Evolutionary conservation across 192 early-diverging fungal genomes (phyloP).

Genomic region (Gaertneriomyces semiglobifer): DNA sequence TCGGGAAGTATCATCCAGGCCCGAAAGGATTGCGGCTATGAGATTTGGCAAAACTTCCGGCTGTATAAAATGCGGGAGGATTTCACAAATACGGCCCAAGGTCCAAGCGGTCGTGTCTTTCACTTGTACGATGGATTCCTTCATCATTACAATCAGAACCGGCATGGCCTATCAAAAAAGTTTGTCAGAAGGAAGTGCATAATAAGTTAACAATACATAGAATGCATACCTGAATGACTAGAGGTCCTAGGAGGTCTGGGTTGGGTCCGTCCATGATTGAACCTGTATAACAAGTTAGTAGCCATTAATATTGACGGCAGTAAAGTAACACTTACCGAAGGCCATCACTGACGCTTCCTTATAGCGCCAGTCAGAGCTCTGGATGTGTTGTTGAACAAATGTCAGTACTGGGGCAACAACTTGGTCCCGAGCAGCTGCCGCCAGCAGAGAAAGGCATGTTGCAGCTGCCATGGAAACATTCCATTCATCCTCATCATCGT

Average conservation of each 20-base stretch:
- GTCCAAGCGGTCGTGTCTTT: constrained; percentile 99
- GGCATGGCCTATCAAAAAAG: constrained; percentile 62
- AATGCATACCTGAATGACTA: constrained; percentile 27
- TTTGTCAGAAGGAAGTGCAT: no score
- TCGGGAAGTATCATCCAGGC: constrained; percentile 80
- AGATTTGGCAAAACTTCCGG: constrained; percentile 36
- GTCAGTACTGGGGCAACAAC: constrained; percentile 83
- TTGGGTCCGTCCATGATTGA: constrained; percentile 94
- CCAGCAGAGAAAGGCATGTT: constrained; percentile 86
- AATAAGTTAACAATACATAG: background rate
- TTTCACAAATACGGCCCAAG: constrained; percentile 90
- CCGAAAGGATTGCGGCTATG: constrained; percentile 66
- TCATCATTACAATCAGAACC: constrained; percentile 76
- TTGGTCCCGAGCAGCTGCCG: constrained; percentile 73
- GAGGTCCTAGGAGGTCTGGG: constrained; percentile 25
- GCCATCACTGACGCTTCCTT: constrained; percentile 98
- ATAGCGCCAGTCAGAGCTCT: constrained; percentile 83
- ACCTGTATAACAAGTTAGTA: constrained; percentile 37
- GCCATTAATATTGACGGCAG: background rate
- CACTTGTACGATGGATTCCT: constrained; percentile 81
- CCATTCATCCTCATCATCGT: constrained; percentile 99
- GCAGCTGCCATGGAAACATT: constrained; percentile 96
- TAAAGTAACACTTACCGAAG: constrained; percentile 57
- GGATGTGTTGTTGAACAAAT: constrained; percentile 85
- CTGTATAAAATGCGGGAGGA: constrained; percentile 45